phyloP scores from a whole-genome alignment of 2,329 filamentous ascomycete species.

The Gremmenia infestans region DNA sequence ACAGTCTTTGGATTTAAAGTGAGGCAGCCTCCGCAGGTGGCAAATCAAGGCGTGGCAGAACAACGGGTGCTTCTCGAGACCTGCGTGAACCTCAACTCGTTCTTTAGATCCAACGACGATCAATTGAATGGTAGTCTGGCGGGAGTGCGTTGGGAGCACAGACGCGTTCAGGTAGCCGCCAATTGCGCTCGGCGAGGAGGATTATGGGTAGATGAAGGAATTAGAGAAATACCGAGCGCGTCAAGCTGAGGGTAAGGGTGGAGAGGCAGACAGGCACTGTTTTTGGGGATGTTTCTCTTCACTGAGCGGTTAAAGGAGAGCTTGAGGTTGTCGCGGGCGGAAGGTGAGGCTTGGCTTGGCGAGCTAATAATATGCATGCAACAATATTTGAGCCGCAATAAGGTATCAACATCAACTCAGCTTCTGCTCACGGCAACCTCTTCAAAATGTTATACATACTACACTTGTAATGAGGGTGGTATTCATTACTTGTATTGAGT shows the following conservation, averaged over 20 bases:
- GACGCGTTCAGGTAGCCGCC: background rate
- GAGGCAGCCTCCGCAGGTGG: no score
- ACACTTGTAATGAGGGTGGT: no score
- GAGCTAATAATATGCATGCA: background rate
- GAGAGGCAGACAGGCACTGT: background rate
- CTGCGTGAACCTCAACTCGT: constrained; percentile 5
- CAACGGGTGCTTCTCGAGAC: background rate
- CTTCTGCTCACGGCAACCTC: no score
- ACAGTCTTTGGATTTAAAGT: no score
- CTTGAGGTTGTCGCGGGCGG: background rate
- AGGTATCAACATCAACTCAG: no score
- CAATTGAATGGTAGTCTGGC: constrained; percentile 3
- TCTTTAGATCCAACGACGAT: background rate
- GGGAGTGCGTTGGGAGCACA: background rate
- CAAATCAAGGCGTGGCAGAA: no score
- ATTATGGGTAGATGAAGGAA: background rate
- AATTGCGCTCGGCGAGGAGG: background rate
- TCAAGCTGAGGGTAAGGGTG: background rate
- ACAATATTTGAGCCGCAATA: no score
- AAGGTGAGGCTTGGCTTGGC: background rate
- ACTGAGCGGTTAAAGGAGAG: background rate
- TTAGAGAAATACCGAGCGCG: background rate
- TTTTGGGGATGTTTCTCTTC: background rate
- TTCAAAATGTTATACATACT: no score
- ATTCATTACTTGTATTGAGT: background rate